Evolutionary conservation across 257 asterid species (phyloP).

Genomic region (Jacaranda copaia): DNA sequence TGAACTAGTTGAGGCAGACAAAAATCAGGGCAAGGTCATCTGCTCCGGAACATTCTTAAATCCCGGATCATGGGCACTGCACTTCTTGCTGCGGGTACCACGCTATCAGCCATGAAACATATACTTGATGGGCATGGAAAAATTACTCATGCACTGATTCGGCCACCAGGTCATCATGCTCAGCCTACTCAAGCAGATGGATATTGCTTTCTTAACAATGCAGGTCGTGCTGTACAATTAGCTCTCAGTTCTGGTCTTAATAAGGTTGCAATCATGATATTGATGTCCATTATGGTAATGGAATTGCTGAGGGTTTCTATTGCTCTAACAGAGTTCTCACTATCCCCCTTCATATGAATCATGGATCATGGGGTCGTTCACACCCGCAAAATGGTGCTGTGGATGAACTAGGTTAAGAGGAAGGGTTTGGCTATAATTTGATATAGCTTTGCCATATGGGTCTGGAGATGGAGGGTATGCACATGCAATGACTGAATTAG

Average conservation of each 20-base stretch:
- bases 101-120: conserved; percentile 83
- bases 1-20: conserved; percentile 81
- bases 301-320: conserved; percentile 92
- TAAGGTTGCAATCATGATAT: conserved; percentile 74
- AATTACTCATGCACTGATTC: conserved; percentile 74
- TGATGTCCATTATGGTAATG: conserved; percentile 94
- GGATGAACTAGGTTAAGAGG: conserved; percentile 84
- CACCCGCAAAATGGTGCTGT: conserved; percentile 84
- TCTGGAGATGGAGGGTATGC: conserved; percentile 82
- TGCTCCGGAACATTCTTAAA: conserved; percentile 83
- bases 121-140: conserved; percentile 66
- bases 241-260: conserved; percentile 63
- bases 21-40: conserved; percentile 49
- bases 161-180: conserved; percentile 99
- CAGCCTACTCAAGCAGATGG: conserved; percentile 94
- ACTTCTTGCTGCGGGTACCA: conserved; percentile 87
- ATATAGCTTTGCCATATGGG: conserved; percentile 91
- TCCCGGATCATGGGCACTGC: conserved; percentile 91
- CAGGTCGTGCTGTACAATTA: conserved; percentile 72
- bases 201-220: conserved; percentile 90
- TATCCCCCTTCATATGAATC: conserved; percentile 92
- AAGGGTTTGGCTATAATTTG: conserved; percentile 85
- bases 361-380: conserved; percentile 98
- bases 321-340: conserved; percentile 73
- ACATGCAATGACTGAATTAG: conserved; percentile 65